Evolutionary conservation across 192 early-diverging fungal genomes (phyloP), one percentile per base, ranked within the genome.

Genomic region (Linnemannia exigua): DNA sequence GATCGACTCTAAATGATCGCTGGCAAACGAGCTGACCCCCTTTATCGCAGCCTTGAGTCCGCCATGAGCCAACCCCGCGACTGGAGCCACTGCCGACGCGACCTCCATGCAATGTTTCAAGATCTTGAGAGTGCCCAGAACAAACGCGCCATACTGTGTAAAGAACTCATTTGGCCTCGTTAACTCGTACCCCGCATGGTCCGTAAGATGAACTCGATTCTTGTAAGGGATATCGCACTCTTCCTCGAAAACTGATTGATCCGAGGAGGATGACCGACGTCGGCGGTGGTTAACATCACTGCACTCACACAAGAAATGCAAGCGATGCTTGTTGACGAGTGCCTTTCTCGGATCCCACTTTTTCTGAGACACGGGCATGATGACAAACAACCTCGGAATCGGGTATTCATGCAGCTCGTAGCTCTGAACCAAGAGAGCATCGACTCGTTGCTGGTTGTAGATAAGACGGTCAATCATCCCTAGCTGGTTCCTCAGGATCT

Each of bases 371-470:
- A 70, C 72, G 1, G 72, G 79, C 33, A 80, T 25, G 36, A 80
- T 47, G 11, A 80, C 41, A 41, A 80, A 80, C 31, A 80, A 47
- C 7, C 79, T 31, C 17, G 79, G 72, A 37, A 74, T 74, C 36
- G 79, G 71, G 38, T 80, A 80, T 50, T 80, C 79, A 47, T 74
- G 72, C 47, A 74, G 47, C 25, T 80, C 79, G 20, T 80, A 80
- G 72, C 51, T 74, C 22, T 80, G 72, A 14, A 68, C 36, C 31
- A 80, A 48, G 31, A 80, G 44, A 2, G 63, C 79, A 19, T 80
- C 72, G 17, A 67, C 37, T 25, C 20, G 73, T 67, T 51, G 38
- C 15, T 66, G 69, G 25, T 63, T 41, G 22, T 46, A 33, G 5
- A 33, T 58, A 15, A 75, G 74, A 12, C 38, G 54, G 38, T 75